phyloP scores from a whole-genome alignment of 345 rosid species.

The Ceriops decandra region DNA sequence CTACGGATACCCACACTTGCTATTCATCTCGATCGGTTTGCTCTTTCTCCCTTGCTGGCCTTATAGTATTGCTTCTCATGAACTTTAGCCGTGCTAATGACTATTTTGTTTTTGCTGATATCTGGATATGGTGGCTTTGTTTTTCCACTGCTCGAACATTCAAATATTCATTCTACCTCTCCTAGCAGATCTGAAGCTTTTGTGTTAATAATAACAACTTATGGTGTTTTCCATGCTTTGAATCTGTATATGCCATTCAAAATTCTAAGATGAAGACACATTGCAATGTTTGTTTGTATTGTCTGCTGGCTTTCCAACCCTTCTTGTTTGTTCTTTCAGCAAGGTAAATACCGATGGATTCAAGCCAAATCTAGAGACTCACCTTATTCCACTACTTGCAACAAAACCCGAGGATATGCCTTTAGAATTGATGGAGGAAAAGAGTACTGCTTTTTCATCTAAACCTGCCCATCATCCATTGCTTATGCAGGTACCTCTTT shows the following conservation, averaged over 20 bases:
- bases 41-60: slow-evolving; percentile 8
- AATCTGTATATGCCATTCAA: not conserved
- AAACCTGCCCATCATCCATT: slow-evolving; percentile 74
- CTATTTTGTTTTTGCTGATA: not conserved
- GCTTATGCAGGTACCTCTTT: slow-evolving; percentile 69
- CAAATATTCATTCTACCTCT: not conserved
- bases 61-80: not conserved
- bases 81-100: not conserved
- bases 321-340: slow-evolving; percentile 48
- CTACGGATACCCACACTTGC: slow-evolving; percentile 84
- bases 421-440: slow-evolving; percentile 49
- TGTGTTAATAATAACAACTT: no score
- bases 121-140: not conserved
- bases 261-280: not conserved
- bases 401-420: slow-evolving; percentile 52
- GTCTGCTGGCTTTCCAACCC: slow-evolving; percentile 9
- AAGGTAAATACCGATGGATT: slow-evolving; percentile 89
- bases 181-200: no score
- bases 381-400: slow-evolving; percentile 74
- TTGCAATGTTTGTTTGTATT: slow-evolving; percentile 14
- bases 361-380: slow-evolving; percentile 88
- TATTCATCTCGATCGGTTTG: slow-evolving; percentile 86
- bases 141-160: no score
- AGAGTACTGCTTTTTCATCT: slow-evolving; percentile 28
- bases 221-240: not conserved